phyloP scores from a whole-genome alignment of 305 asterid species.

The Solanum hybrid region DNA sequence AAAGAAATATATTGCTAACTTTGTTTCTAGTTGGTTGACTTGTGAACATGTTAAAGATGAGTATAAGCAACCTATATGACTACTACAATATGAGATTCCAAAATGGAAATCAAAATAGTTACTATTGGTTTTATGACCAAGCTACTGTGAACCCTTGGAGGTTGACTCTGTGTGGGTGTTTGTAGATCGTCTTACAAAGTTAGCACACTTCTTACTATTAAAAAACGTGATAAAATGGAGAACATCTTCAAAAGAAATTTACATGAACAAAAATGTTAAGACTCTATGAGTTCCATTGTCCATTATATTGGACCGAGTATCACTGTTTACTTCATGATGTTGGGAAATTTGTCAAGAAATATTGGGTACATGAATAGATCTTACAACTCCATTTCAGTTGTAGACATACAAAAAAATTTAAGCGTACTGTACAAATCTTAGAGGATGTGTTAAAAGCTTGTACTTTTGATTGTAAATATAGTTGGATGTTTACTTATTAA shows the following conservation, averaged over 20 bases:
- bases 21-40: too few relatives aligned
- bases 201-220: not conserved
- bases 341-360: not conserved
- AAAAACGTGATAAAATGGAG: not conserved
- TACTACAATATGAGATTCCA: not conserved
- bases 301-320: too few relatives aligned
- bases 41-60: too few relatives aligned
- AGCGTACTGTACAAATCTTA: not conserved
- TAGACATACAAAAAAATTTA: not conserved
- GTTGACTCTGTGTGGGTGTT: not conserved
- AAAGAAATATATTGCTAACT: too few relatives aligned
- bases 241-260: too few relatives aligned
- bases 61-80: not conserved
- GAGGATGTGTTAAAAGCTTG: too few relatives aligned
- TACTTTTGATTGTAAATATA: too few relatives aligned
- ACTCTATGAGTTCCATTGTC: not conserved
- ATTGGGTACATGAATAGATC: not conserved
- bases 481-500: too few relatives aligned
- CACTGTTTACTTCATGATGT: too few relatives aligned
- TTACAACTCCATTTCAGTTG: too few relatives aligned
- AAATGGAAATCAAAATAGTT: not conserved
- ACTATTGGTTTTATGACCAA: too few relatives aligned
- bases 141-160: not conserved
- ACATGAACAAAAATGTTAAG: not conserved
- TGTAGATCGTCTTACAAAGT: not conserved